These are phyloP conservation scores for Phaeosphaeriaceae sp. DNA, from an alignment of 2,329 filamentous ascomycete genomes.

Conservation along the genomic window DNA sequence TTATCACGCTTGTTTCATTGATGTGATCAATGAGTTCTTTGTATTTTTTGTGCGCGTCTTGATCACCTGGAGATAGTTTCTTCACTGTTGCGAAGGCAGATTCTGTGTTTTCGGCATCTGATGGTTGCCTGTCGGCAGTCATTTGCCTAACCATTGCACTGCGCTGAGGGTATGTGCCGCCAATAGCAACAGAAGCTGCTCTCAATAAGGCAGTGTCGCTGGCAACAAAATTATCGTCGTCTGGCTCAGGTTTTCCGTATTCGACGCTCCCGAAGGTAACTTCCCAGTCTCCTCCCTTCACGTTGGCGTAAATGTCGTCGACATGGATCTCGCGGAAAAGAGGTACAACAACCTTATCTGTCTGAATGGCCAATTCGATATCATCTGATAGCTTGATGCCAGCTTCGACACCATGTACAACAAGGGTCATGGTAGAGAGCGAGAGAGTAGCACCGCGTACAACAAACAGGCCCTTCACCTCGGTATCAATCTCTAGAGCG, in stretches of 20 bases:
- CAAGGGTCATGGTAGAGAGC: slow-evolving; percentile 56
- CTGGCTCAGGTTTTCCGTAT: slow-evolving; percentile 37
- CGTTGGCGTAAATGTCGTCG: slow-evolving; percentile 60
- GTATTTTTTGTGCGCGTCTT: slow-evolving; percentile 53
- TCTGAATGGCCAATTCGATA: slow-evolving; percentile 60
- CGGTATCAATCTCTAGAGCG: slow-evolving; percentile 61
- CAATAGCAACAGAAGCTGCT: slow-evolving; percentile 45
- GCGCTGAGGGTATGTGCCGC: slow-evolving; percentile 20
- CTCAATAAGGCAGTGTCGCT: slow-evolving; percentile 55
- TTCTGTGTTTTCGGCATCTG: slow-evolving; percentile 34
- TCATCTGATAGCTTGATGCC: slow-evolving; percentile 60
- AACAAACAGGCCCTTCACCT: slow-evolving; percentile 60
- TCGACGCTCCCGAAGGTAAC: slow-evolving; percentile 54
- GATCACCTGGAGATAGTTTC: slow-evolving; percentile 54
- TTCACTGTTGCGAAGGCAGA: slow-evolving; percentile 50
- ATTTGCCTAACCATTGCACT: slow-evolving; percentile 41
- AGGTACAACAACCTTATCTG: slow-evolving; percentile 56
- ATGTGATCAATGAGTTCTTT: slow-evolving; percentile 48
- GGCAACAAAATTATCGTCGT: slow-evolving; percentile 51
- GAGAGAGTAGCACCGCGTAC: slow-evolving; percentile 61
- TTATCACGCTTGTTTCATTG: slow-evolving; percentile 36
- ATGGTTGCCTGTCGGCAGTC: slow-evolving; percentile 49
- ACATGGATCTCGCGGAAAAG: slow-evolving; percentile 60
- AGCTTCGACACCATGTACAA: slow-evolving; percentile 61
- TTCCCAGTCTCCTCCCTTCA: slow-evolving; percentile 60